A percentile compares a stretch with the other conserved stretches of the same genome.
These are phyloP conservation scores for Mortierella sp. DNA, from an alignment of 371 early-diverging fungal genomes.

Conservation along the genomic window DNA sequence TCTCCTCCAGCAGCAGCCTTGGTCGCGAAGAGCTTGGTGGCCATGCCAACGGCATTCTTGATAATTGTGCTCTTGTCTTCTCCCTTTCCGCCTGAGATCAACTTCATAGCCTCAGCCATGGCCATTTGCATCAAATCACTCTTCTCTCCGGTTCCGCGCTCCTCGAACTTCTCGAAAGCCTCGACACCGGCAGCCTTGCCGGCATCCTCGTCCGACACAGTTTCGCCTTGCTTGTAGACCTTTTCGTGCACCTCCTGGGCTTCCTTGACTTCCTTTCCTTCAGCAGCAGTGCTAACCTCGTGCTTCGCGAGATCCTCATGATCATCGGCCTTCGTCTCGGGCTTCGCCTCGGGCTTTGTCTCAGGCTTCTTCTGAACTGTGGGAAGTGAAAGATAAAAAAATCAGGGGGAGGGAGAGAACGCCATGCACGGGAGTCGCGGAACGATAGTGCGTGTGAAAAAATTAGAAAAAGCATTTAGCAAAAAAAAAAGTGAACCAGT, in stretches of 20 bases:
- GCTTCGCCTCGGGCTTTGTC: too few relatives aligned
- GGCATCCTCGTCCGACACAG: constrained; percentile 55
- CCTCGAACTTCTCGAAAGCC: constrained; percentile 55
- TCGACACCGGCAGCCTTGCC: constrained; percentile 66
- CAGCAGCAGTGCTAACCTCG: too few relatives aligned
- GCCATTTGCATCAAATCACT: constrained; percentile 63
- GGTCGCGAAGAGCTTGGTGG: constrained; percentile 60
- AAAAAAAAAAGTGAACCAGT: too few relatives aligned
- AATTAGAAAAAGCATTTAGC: too few relatives aligned
- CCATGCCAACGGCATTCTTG: constrained; percentile 63
- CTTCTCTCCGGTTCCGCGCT: constrained; percentile 19
- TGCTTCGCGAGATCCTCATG: constrained; percentile 13
- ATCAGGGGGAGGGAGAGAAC: too few relatives aligned
- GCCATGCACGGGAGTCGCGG: too few relatives aligned
- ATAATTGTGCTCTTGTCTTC: constrained; percentile 53
- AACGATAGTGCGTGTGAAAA: too few relatives aligned
- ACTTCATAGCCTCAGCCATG: constrained; percentile 61
- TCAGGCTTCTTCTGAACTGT: too few relatives aligned
- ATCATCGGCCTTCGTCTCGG: not conserved
- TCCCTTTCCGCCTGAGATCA: constrained; percentile 53
- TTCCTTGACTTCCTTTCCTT: constrained; percentile 4
- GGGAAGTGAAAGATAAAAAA: too few relatives aligned
- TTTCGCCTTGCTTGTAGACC: constrained; percentile 35
- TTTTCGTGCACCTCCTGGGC: constrained; percentile 41
- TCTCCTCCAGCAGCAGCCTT: constrained; percentile 52